Evolutionary conservation across 331 rosid species (phyloP), one percentile per base, ranked within the genome.

Genomic region (Quercus lobata): DNA sequence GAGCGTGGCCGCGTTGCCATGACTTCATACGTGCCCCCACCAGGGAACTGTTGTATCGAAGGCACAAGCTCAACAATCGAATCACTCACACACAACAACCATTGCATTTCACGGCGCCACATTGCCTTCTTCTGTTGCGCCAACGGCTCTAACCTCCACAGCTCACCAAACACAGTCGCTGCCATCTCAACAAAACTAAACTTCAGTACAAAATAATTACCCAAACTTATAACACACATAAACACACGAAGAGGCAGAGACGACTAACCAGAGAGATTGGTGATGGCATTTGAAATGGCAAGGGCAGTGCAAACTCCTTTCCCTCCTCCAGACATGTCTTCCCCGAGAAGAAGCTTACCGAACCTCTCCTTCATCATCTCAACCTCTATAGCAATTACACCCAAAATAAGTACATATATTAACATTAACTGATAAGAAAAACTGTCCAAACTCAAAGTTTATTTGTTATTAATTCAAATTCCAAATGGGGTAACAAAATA

Each of bases 271-370:
- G 98, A 94, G 79, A 94, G 97, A 87, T 94, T 94, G 21, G 98
- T 94, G 29, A 94, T 90, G 18, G 98, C 98, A 29, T 94, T 94
- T 0, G 98, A 94, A 83, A 94, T 89, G 55, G 98, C 98, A 68
- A 94, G 95, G 30, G 98, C 98, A 14, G 98, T 92, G 78, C 97
- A 94, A n/a, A 94, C 98, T 32, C 98, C 98, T 79, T 94, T 94
- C 17, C 98, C 98, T 15, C 98, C 98, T 61, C 98, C 98, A 7
- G 98, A 94, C 98, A 94, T 92, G 74, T 94, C 98, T 83, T 94
- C 98, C 15, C 98, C 98, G 5, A 94, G 91, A 69, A 94, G 89
- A 49, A 94, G 90, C 80, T 94, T 94, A 2, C 97, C 94, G 19
- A 94, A 94, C 35, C 97, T 87, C 94, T 94, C 98, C 83, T 92